Conservation (phyloP, 108 stramenopile species). For the Pseudonitzschia delicatissima region DNA sequence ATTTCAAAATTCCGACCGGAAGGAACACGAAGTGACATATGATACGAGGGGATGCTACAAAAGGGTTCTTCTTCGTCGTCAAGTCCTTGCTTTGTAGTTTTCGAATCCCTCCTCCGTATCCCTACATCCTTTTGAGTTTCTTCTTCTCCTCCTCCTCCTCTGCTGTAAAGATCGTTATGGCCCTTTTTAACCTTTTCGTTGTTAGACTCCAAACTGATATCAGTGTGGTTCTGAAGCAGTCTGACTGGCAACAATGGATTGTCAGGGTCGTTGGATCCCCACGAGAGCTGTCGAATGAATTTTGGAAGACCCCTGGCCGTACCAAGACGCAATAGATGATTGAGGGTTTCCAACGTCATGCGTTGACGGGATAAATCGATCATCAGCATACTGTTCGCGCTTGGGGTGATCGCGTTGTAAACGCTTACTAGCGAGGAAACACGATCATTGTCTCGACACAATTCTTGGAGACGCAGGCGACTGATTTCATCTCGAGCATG, state of each 20-base stretch:
- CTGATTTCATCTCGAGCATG: constrained; percentile 71
- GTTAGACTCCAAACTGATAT: background rate
- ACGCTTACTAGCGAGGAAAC: constrained; percentile 63
- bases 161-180: background rate
- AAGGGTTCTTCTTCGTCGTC: constrained; percentile 16
- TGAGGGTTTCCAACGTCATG: constrained; percentile 76
- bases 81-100: background rate
- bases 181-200: background rate
- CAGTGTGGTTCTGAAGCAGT: background rate
- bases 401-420: constrained; percentile 32
- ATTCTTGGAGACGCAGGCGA: constrained; percentile 58
- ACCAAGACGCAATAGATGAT: constrained; percentile 65
- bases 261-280: constrained; percentile 64
- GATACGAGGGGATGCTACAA: constrained; percentile 54
- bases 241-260: constrained; percentile 26
- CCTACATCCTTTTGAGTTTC: too few species aligned
- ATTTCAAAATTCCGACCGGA: constrained; percentile 47
- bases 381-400: constrained; percentile 38
- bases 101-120: too few species aligned
- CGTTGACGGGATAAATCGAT: constrained; percentile 79
- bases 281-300: constrained; percentile 64
- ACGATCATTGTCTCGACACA: constrained; percentile 64
- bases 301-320: constrained; percentile 36
- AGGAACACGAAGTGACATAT: constrained; percentile 73
- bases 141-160: constrained; percentile 5